These are phyloP conservation scores for Fragilaria radians DNA, from an alignment of 108 stramenopile genomes.

Conservation along the genomic window DNA sequence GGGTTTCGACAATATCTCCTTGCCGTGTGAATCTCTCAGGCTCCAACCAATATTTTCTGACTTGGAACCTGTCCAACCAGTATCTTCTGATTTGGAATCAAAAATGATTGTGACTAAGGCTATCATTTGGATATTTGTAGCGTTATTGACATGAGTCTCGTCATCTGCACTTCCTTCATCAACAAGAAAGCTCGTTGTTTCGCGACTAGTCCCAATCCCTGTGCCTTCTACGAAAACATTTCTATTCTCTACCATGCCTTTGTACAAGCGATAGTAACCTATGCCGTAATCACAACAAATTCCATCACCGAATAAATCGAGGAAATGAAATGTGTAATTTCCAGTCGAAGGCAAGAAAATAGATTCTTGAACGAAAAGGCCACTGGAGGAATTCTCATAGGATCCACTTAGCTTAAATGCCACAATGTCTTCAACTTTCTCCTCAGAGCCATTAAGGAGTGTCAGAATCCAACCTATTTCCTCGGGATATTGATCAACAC, in stretches of 20 bases:
- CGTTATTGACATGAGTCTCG: too few species aligned
- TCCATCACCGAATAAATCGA: constrained; percentile 2
- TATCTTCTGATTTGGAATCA: not conserved
- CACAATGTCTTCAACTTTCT: not conserved
- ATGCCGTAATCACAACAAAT: constrained; percentile 2
- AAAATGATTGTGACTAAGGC: not conserved
- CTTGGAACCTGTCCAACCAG: not conserved
- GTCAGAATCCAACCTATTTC: constrained; percentile 1
- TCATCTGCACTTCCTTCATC: not conserved
- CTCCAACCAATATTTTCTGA: not conserved
- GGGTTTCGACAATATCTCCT: not conserved
- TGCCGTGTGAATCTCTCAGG: not conserved
- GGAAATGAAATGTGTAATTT: not conserved
- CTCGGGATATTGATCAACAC: constrained; percentile 3
- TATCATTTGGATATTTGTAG: too few species aligned
- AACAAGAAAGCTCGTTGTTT: not conserved
- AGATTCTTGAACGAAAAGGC: not conserved
- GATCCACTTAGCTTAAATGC: not conserved
- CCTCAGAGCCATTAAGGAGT: not conserved
- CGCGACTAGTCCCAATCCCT: not conserved
- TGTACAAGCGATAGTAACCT: not conserved
- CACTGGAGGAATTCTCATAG: not conserved
- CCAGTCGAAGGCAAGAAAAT: not conserved
- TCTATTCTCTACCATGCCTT: not conserved
- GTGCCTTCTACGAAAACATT: not conserved